Evolutionary conservation across 495 filamentous ascomycete genomes (phyloP).

Genomic region (Massariosphaeria phaeospora): DNA sequence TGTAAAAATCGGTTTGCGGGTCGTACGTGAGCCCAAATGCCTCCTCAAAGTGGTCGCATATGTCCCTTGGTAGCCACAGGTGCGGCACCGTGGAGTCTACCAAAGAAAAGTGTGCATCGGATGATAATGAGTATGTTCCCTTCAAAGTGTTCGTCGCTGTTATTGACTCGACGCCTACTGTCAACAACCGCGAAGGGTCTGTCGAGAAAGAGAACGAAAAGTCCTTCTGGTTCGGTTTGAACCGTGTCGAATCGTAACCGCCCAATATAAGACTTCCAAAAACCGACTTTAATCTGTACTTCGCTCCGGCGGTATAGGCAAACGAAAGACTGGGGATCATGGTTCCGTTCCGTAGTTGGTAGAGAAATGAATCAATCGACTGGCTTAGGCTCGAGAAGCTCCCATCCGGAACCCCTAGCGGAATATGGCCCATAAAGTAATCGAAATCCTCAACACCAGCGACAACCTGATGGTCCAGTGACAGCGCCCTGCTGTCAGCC

Average conservation of each 20-base stretch:
- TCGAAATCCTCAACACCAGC: constrained; percentile 24
- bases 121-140: constrained; percentile 30
- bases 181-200: constrained; percentile 27
- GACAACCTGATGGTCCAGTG: constrained; percentile 31
- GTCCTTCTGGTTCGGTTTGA: constrained; percentile 30
- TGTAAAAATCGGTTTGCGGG: constrained; percentile 32
- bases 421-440: constrained; percentile 30
- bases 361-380: constrained; percentile 25
- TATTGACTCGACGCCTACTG: constrained; percentile 38
- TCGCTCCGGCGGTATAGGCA: constrained; percentile 34
- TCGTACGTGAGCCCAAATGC: constrained; percentile 40
- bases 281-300: constrained; percentile 45
- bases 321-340: constrained; percentile 33
- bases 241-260: constrained; percentile 38
- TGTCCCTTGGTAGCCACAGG: constrained; percentile 37
- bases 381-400: constrained; percentile 27
- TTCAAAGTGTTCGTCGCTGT: constrained; percentile 26
- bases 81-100: constrained; percentile 38
- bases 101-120: constrained; percentile 28
- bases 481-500: constrained; percentile 7
- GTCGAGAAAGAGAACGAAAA: constrained; percentile 30
- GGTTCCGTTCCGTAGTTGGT: constrained; percentile 17
- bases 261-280: constrained; percentile 41
- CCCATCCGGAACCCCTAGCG: constrained; percentile 24
- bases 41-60: constrained; percentile 37